Evolutionary conservation across 495 filamentous ascomycete species (phyloP).

Genomic region (Antarctomyces pellizariae): DNA sequence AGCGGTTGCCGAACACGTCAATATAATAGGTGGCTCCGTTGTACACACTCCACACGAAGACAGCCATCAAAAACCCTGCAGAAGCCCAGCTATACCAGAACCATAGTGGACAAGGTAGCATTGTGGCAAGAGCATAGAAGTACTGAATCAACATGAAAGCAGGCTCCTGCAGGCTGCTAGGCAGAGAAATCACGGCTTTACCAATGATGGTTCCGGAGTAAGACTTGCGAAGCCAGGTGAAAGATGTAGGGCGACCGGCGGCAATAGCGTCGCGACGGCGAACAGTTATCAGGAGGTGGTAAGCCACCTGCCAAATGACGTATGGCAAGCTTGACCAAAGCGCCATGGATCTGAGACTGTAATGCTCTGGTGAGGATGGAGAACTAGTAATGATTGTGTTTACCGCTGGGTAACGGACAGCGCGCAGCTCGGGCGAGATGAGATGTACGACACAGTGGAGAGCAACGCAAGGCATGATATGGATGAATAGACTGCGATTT

Average conservation of each 20-base stretch:
- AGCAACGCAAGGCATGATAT: conserved; percentile 92
- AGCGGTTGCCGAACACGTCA: conserved; percentile 86
- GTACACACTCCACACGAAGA: conserved; percentile 82
- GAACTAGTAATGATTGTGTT: conserved; percentile 57
- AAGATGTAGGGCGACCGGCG: conserved; percentile 83
- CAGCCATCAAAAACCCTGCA: conserved; percentile 43
- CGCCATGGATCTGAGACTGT: conserved; percentile 65
- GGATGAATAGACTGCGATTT: conserved; percentile 59
- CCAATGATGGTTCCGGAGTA: conserved; percentile 80
- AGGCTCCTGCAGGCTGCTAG: conserved; percentile 51
- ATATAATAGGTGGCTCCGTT: conserved; percentile 96
- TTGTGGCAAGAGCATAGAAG: conserved; percentile 66
- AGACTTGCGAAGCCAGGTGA: conserved; percentile 85
- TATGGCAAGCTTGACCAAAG: conserved; percentile 87
- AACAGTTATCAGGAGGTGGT: conserved; percentile 86
- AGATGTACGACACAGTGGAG: conserved; percentile 84
- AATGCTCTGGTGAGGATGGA: conserved; percentile 47
- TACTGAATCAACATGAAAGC: conserved; percentile 97
- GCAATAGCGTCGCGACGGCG: conserved; percentile 83
- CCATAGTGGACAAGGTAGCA: conserved; percentile 87
- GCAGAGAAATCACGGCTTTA: conserved; percentile 56
- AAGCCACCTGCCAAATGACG: conserved; percentile 69
- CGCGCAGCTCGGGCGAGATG: conserved; percentile 34
- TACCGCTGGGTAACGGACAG: conserved; percentile 63
- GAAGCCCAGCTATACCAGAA: conserved; percentile 76